A percentile compares a stretch with the other conserved stretches of the same genome.
phyloP scores from a whole-genome alignment of 225 moss, liverwort and hornwort genomes.

The Straminergon stramineum region DNA sequence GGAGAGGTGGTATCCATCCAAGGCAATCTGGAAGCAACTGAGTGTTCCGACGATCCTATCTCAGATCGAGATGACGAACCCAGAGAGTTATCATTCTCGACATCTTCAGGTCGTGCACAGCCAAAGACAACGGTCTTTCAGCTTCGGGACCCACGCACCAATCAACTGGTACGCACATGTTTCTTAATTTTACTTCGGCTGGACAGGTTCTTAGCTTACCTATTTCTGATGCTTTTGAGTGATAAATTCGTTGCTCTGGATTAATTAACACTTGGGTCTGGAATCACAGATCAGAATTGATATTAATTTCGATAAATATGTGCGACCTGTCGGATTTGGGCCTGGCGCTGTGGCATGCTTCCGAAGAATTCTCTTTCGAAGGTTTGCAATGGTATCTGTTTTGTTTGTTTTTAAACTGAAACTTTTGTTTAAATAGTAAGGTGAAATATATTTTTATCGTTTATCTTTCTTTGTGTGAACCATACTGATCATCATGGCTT shows the following conservation, averaged over 20 bases:
- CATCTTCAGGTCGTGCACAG: background rate
- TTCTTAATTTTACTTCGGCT: background rate
- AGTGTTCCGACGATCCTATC: background rate
- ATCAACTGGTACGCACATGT: constrained; percentile 11
- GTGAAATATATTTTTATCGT: background rate
- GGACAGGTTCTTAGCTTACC: background rate
- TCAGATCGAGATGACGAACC: background rate
- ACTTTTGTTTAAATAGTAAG: background rate
- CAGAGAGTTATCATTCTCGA: background rate
- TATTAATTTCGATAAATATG: constrained; percentile 37
- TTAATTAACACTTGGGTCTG: background rate
- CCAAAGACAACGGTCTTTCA: background rate
- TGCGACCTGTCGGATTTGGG: constrained; percentile 37
- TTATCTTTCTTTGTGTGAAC: background rate
- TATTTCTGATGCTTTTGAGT: background rate
- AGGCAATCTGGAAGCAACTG: constrained; percentile 23
- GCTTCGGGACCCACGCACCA: constrained; percentile 19
- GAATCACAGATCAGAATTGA: constrained; percentile 28
- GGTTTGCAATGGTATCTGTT: constrained; percentile 3
- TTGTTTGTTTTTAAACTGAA: background rate
- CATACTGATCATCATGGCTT: background rate
- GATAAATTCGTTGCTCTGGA: background rate
- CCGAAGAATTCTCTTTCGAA: constrained; percentile 36
- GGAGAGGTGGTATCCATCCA: constrained; percentile 38
- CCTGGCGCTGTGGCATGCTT: constrained; percentile 47